A percentile compares a stretch with the other conserved stretches of the same genome.
These are phyloP conservation scores for Capronia epimyces DNA, from an alignment of 2,329 filamentous ascomycete genomes.

Conservation along the genomic window DNA sequence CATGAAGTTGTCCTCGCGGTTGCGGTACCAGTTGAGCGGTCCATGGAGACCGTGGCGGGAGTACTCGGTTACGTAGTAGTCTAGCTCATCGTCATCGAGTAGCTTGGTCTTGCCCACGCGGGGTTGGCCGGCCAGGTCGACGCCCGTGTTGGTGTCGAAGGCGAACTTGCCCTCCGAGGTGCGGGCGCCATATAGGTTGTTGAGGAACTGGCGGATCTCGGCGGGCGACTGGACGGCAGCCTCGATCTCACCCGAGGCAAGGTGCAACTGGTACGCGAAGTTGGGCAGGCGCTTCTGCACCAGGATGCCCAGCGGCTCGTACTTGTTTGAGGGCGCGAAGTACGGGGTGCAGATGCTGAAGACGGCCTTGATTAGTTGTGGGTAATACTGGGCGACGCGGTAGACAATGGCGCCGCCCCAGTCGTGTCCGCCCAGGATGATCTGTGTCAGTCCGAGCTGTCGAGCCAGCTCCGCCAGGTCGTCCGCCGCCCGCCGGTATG, in stretches of 20 bases:
- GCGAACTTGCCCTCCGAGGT: slow-evolving; percentile 51
- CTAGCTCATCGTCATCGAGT: slow-evolving; percentile 63
- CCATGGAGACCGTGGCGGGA: slow-evolving; percentile 67
- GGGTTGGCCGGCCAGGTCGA: slow-evolving; percentile 59
- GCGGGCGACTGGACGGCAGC: slow-evolving; percentile 51
- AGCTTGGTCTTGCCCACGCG: slow-evolving; percentile 49
- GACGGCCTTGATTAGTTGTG: slow-evolving; percentile 64
- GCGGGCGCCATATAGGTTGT: slow-evolving; percentile 62
- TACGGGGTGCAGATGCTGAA: slow-evolving; percentile 81
- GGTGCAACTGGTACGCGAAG: slow-evolving; percentile 79
- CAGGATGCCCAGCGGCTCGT: slow-evolving; percentile 54
- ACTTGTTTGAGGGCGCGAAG: slow-evolving; percentile 49
- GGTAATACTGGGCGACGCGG: slow-evolving; percentile 67
- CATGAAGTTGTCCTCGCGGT: slow-evolving; percentile 63
- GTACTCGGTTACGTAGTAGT: slow-evolving; percentile 71
- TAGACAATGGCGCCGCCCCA: slow-evolving; percentile 79
- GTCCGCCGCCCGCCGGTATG: slow-evolving; percentile 63
- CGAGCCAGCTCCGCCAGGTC: slow-evolving; percentile 69
- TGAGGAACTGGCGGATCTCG: slow-evolving; percentile 65
- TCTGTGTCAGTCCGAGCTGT: slow-evolving; percentile 50
- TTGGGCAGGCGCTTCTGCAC: slow-evolving; percentile 57
- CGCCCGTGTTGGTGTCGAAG: slow-evolving; percentile 58
- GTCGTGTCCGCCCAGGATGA: slow-evolving; percentile 87
- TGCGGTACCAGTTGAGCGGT: slow-evolving; percentile 85
- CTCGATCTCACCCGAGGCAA: slow-evolving; percentile 64